Percentiles rank a stretch among this genome's conserved stretches.
Evolutionary conservation across 2,329 filamentous ascomycete species (phyloP).

Genomic region (Daldinia eschscholtzii): DNA sequence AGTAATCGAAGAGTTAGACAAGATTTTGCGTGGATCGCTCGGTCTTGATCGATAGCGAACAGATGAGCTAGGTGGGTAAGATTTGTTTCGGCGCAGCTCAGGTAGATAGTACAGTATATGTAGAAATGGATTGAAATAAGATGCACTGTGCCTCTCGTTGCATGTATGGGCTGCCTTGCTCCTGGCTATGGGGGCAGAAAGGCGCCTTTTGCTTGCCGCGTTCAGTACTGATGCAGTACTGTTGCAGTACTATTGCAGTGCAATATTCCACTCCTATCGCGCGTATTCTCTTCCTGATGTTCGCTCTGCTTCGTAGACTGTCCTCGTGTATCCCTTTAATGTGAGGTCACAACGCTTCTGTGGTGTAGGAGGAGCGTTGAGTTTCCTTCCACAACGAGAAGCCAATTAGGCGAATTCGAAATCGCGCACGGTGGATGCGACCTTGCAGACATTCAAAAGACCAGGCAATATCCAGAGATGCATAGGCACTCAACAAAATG

Average conservation of each 20-base stretch:
- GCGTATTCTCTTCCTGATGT: not conserved
- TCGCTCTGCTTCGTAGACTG: constrained; percentile 6
- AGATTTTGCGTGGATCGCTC: constrained; percentile 20
- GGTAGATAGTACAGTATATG: constrained; percentile 14
- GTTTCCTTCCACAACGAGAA: constrained; percentile 39
- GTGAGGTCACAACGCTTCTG: constrained; percentile 30
- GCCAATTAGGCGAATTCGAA: constrained; percentile 46
- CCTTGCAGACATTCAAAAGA: constrained; percentile 47
- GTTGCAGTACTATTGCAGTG: constrained; percentile 18
- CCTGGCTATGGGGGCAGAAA: constrained; percentile 29
- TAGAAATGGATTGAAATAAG: constrained; percentile 1
- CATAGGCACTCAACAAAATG: constrained; percentile 29
- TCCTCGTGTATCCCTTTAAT: constrained; percentile 23
- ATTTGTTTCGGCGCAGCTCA: constrained; percentile 5
- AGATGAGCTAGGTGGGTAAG: constrained; percentile 10
- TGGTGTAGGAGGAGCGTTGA: constrained; percentile 37
- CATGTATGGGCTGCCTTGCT: not conserved
- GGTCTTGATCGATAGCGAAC: constrained; percentile 18
- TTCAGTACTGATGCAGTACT: constrained; percentile 16
- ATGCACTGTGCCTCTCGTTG: constrained; percentile 28
- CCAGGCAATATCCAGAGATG: constrained; percentile 39
- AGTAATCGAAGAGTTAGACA: constrained; percentile 3
- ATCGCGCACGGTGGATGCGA: constrained; percentile 44
- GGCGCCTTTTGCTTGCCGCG: constrained; percentile 28
- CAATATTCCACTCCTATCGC: constrained; percentile 12